A percentile compares a stretch with the other conserved stretches of the same genome.
These are phyloP conservation scores for Xylariomycetidae sp. DNA, from an alignment of 2,329 filamentous ascomycete genomes.

Conservation along the genomic window DNA sequence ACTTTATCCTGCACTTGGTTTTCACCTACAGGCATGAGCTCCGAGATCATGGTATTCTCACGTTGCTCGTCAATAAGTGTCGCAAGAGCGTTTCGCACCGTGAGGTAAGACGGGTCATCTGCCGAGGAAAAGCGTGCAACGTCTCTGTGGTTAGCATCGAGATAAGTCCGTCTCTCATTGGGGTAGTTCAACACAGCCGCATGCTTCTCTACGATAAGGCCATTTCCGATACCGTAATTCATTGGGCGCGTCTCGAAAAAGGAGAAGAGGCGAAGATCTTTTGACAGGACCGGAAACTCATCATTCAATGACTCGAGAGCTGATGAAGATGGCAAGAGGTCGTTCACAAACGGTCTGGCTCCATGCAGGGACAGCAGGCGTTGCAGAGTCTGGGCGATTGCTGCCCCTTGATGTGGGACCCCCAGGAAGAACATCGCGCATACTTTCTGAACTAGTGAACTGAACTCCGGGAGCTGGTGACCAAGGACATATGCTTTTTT, in stretches of 20 bases:
- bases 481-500: constrained; percentile 32
- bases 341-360: constrained; percentile 24
- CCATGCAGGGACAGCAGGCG: constrained; percentile 18
- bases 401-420: constrained; percentile 31
- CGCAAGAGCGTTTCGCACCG: constrained; percentile 22
- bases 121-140: constrained; percentile 21
- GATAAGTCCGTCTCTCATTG: constrained; percentile 21
- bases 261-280: constrained; percentile 22
- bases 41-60: too few relatives aligned
- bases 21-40: too few relatives aligned
- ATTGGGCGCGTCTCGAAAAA: constrained; percentile 29
- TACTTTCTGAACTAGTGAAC: constrained; percentile 16
- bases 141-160: constrained; percentile 27
- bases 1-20: too few relatives aligned
- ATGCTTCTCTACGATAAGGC: constrained; percentile 27
- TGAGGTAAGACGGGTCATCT: constrained; percentile 20
- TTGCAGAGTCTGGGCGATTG: constrained; percentile 20
- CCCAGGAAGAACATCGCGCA: constrained; percentile 32
- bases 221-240: constrained; percentile 14
- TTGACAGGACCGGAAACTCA: constrained; percentile 23
- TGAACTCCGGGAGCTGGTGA: constrained; percentile 15
- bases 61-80: constrained; percentile 3
- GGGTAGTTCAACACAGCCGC: constrained; percentile 23
- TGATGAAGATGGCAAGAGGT: constrained; percentile 23
- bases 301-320: constrained; percentile 28